Conservation (phyloP, 2,329 filamentous ascomycete genomes). For the Xylaria sp. region DNA sequence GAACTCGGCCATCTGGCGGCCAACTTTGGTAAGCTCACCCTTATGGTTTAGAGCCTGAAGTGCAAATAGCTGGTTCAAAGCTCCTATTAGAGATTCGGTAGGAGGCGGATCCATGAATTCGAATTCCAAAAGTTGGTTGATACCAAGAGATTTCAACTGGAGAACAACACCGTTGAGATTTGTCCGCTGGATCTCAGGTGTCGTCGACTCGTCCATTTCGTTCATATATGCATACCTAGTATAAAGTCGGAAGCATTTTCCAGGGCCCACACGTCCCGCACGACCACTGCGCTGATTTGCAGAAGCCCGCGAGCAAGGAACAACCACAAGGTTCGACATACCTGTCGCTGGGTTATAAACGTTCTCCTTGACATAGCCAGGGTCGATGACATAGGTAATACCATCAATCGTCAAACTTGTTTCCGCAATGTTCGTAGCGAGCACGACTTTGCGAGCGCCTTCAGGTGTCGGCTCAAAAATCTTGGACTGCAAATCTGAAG, state of each 20-base stretch:
- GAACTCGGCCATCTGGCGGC: conserved; percentile 94
- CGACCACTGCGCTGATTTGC: conserved; percentile 93
- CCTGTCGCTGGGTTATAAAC: conserved; percentile 90
- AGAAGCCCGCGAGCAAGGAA: conserved; percentile 89
- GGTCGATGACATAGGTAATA: conserved; percentile 95
- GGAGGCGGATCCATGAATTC: conserved; percentile 96
- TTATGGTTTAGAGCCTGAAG: conserved; percentile 88
- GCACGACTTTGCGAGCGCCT: conserved; percentile 86
- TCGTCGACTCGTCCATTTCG: conserved; percentile 91
- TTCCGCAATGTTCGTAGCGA: conserved; percentile 97
- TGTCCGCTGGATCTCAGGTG: conserved; percentile 90
- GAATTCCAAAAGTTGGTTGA: conserved; percentile 92
- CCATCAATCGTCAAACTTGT: conserved; percentile 96
- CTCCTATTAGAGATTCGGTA: conserved; percentile 86
- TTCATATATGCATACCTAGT: conserved; percentile 95
- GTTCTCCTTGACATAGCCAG: conserved; percentile 95
- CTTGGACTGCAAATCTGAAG: conserved; percentile 88
- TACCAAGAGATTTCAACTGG: conserved; percentile 87
- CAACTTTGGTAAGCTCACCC: conserved; percentile 88
- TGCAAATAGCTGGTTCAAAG: conserved; percentile 90
- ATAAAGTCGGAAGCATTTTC: conserved; percentile 93
- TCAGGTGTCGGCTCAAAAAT: conserved; percentile 95
- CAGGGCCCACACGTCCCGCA: conserved; percentile 89
- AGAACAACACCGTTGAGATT: conserved; percentile 88
- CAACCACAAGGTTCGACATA: conserved; percentile 91